Base-by-base conservation (phyloP, 257 asterid genomes). In the Henckelia pumila region DNA sequence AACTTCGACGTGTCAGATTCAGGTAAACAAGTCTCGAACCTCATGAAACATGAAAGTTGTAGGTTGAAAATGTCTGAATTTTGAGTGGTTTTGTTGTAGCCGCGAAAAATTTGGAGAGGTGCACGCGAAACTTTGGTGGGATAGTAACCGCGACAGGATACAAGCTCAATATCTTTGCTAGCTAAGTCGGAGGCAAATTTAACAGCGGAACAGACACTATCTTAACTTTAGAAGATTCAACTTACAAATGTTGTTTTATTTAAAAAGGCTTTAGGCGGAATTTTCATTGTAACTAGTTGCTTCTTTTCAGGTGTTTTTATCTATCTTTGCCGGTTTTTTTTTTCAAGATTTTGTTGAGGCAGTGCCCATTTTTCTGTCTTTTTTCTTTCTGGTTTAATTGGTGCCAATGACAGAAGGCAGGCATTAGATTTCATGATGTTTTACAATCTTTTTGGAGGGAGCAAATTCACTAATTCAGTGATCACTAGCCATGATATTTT, bases 91-190 rank as follows among this genome's bases (percentile, higher is more conserved):
- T 47, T 47, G 8, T 28, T 60, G 68, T 84, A 93, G 99, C 78
- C 97, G 99, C 0, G 99, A 90, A 32, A 86, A 68, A 69, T 93
- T 88, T 8, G 99, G 97, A 4, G 99, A 93, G 76, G 91, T 82
- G 72, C 86, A 86, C 0, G 99, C 99, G 1, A 93, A 90, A 82
- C 82, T 64, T 40, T 93, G 99, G 99, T 93, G 97, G 99, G 99
- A 93, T 71, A 76, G 86, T 67, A 90, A 93, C 91, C 79, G 95
- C 73, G 96, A 90, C 71, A 84, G 99, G 70, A 90, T 93, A 85
- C 99, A 88, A 77, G 66, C 89, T 72, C 96, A 86, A 71, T 89
- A 92, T 78, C 98, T 91, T 71, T 85, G 82, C 81, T 82, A 76
- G 80, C 44, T 14, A 55, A 11, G 21, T 47, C 4, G 11, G 61